These are phyloP conservation scores for Syzygium aqueum DNA, from an alignment of 345 rosid genomes.

Conservation along the genomic window DNA sequence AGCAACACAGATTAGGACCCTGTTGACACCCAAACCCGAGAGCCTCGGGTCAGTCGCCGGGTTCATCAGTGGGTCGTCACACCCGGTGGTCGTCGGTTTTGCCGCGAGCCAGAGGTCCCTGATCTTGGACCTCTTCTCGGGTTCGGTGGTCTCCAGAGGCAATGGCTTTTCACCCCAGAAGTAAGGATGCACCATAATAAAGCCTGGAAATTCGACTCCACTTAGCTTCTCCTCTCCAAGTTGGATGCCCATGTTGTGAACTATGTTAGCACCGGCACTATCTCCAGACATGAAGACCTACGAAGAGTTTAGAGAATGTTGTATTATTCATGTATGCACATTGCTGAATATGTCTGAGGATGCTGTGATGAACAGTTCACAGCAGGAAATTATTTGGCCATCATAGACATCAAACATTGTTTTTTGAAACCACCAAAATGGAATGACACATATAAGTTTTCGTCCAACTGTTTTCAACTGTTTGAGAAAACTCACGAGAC, in stretches of 20 bases:
- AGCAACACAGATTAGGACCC: constrained; percentile 18
- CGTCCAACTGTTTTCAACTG: neutral
- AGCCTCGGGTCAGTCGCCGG: constrained; percentile 16
- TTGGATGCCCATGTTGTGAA: constrained; percentile 8
- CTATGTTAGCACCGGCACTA: constrained; percentile 30
- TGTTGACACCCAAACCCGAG: constrained; percentile 8
- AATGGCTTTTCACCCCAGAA: constrained; percentile 16
- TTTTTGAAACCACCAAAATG: neutral
- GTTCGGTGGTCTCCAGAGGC: neutral
- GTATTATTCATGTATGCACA: neutral
- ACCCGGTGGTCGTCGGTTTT: constrained; percentile 14
- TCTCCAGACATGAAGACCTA: constrained; percentile 30
- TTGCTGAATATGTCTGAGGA: neutral
- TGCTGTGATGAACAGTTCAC: neutral
- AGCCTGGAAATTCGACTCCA: constrained; percentile 8
- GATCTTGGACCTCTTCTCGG: neutral
- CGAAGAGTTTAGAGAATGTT: neutral
- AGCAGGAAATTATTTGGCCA: neutral
- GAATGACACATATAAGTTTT: neutral
- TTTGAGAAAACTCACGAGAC: neutral
- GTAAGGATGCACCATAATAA: constrained; percentile 20
- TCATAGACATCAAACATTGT: neutral
- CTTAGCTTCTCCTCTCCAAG: neutral
- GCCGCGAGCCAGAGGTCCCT: constrained; percentile 7
- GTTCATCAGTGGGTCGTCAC: constrained; percentile 18